These are phyloP conservation scores for Boletus bicolor DNA, from an alignment of 768 basidiomycete genomes.

Conservation along the genomic window DNA sequence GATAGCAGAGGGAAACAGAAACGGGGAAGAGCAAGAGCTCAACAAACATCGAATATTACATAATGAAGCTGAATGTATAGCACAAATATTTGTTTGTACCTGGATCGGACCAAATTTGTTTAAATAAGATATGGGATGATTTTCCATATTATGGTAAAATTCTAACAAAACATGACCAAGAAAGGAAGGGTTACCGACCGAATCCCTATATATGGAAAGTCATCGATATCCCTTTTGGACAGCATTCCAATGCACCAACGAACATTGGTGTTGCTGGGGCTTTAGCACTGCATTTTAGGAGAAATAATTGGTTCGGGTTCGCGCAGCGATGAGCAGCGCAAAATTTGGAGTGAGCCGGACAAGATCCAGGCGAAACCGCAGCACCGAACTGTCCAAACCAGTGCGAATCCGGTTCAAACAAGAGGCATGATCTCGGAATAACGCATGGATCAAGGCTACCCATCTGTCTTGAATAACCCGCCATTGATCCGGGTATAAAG, in stretches of 20 bases:
- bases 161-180: too few species aligned
- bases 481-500: constrained; percentile 13
- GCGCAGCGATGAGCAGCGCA: neutral
- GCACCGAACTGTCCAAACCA: constrained; percentile 1
- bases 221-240: too few species aligned
- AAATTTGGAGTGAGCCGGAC: neutral
- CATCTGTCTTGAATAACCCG: neutral
- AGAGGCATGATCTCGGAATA: too few species aligned
- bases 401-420: neutral
- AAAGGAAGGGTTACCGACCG: too few species aligned
- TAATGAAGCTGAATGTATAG: neutral
- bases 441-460: neutral
- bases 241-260: too few species aligned
- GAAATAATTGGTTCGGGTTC: neutral
- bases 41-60: neutral
- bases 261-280: too few species aligned
- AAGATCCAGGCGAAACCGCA: neutral
- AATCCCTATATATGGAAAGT: too few species aligned
- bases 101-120: neutral
- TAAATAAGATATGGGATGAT: neutral
- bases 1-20: neutral
- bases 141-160: too few species aligned
- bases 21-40: neutral
- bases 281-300: neutral
- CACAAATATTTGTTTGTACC: neutral